Evolutionary conservation across 2,329 filamentous ascomycete genomes (phyloP).

Genomic region (Arachnomyces sp.): DNA sequence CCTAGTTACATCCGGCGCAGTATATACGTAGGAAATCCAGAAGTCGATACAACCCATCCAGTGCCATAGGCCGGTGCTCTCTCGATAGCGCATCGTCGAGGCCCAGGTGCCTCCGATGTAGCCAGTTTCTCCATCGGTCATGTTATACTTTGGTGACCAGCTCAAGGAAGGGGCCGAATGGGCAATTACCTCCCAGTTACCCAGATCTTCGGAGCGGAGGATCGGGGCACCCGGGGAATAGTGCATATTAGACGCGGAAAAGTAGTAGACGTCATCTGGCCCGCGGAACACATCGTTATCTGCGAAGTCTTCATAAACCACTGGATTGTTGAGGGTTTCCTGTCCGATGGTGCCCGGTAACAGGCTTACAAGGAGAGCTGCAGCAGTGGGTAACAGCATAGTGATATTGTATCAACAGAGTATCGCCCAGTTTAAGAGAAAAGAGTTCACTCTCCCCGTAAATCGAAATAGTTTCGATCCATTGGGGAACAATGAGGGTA

Average conservation of each 20-base stretch:
- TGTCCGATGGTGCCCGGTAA: not conserved
- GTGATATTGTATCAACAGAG: too few relatives aligned
- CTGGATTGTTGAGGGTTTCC: constrained; percentile 4
- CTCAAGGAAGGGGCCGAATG: constrained; percentile 2
- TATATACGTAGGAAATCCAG: constrained; percentile 14
- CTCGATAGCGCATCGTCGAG: constrained; percentile 7
- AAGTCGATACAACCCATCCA: constrained; percentile 5
- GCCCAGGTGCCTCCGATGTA: constrained; percentile 4
- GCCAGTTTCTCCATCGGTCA: not conserved
- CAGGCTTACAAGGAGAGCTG: too few relatives aligned
- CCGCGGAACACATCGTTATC: constrained; percentile 5
- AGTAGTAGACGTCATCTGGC: constrained; percentile 5
- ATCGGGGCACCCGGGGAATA: constrained; percentile 3
- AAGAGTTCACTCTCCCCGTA: too few relatives aligned
- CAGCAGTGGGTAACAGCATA: too few relatives aligned
- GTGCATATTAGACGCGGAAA: constrained; percentile 5
- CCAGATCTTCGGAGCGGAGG: constrained; percentile 1
- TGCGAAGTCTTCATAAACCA: constrained; percentile 2
- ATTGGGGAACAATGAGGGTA: too few relatives aligned
- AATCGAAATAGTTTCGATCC: too few relatives aligned
- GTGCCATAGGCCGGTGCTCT: constrained; percentile 4
- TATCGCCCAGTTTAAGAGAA: too few relatives aligned
- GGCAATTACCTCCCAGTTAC: constrained; percentile 3
- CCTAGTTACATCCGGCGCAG: not conserved
- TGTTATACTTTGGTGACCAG: constrained; percentile 1